Base-by-base conservation (phyloP, 23 red algal genomes). In the Rhodosorus marinus region DNA sequence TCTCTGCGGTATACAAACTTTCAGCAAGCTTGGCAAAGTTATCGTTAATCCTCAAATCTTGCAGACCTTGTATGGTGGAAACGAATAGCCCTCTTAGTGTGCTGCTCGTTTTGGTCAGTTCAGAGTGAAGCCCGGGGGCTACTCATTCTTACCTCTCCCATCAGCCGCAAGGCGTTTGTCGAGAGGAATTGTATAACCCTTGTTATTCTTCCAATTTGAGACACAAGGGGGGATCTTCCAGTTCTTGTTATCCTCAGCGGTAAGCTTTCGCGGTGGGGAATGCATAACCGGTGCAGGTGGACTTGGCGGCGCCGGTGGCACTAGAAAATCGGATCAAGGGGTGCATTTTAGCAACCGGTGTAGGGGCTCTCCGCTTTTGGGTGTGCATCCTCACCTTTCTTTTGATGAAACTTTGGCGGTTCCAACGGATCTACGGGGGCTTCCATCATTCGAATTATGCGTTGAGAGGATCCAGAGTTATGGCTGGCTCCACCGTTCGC, bases 171-270 rank as follows among this genome's bases (percentile, higher is more conserved):
- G 45, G 30, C 82, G 62, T 50, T 92, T 92, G n/a, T 92, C 82
- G 23, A 92, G 70, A 25, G 82, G 41, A 17, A 92, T 78, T 6
- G 82, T 72, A 51, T 78, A 92, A 1, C 82, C 82, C 29, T 67
- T 60, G 47, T 92, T 77, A 55, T 92, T 92, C 82, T 92, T 92
- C 82, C 82, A 92, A 57, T 92, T 71, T 4, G 71, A 79, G 5
- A 92, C 61, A 25, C 59, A 74, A 33, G 82, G 82, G 0, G 82
- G 82, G 9, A 92, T 70, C 25, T 68, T 49, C 82, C 82, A 92
- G 21, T 77, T 56, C 7, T 62, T 55, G 19, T 52, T 52, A 56
- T 92, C 70, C 35, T 59, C 64, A 48, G 64, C 73, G 17, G 50
- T 73, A 27, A 78, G 43, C 72, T 78, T 78, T 2, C 71, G 47